These are phyloP conservation scores for Eucalyptus brandiana DNA, from an alignment of 345 rosid genomes.

Conservation along the genomic window DNA sequence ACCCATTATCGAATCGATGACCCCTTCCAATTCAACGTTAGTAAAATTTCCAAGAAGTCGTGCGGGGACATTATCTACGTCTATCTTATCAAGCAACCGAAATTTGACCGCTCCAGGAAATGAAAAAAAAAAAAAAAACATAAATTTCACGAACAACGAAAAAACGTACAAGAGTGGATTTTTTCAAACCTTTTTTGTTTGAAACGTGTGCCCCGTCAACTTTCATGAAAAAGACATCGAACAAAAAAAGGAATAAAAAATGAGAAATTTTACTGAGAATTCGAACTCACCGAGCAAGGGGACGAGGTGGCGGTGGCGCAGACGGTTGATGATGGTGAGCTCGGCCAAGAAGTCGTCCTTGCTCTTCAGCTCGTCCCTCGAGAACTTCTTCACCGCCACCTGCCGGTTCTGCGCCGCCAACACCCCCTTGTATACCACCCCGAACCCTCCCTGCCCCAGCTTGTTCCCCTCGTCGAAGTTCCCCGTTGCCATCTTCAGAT, in stretches of 20 bases:
- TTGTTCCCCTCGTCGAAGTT: conserved; percentile 37
- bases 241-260: neutral
- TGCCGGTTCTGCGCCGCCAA: conserved; percentile 21
- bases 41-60: neutral
- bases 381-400: conserved; percentile 46
- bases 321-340: conserved; percentile 48
- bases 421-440: conserved; percentile 39
- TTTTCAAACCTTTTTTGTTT: neutral
- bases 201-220: neutral
- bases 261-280: neutral
- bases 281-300: conserved; percentile 21
- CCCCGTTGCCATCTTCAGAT: conserved; percentile 44
- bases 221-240: neutral
- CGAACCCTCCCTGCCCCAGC: conserved; percentile 50
- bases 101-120: neutral
- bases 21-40: neutral
- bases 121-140: too few relatives aligned
- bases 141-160: neutral
- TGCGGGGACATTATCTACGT: fast-evolving
- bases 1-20: neutral
- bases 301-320: conserved; percentile 53
- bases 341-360: conserved; percentile 48
- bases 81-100: neutral
- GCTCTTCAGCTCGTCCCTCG: conserved; percentile 20
- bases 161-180: neutral